A percentile compares a stretch with the other conserved stretches of the same genome.
Evolutionary conservation across 352 stramenopile genomes (phyloP).

Genomic region (Pythium brachiatum): DNA sequence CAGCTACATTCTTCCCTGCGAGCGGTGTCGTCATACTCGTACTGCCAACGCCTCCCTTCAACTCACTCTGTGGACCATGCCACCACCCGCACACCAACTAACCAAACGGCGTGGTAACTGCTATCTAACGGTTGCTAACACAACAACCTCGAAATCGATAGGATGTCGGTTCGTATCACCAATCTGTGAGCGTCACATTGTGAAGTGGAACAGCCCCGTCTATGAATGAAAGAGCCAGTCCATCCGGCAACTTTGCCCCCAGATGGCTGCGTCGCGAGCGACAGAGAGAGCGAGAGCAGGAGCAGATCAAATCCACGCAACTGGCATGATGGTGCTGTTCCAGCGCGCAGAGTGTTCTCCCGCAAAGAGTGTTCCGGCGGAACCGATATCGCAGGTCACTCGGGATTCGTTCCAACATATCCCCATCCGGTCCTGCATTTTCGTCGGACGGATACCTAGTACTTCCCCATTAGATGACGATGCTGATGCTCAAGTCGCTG

Average conservation of each 20-base stretch:
- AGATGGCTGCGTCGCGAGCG: background rate
- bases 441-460: conserved; percentile 23
- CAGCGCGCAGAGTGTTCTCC: background rate
- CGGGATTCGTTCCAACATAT: conserved; percentile 22
- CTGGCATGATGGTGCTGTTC: background rate
- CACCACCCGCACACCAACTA: background rate
- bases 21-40: conserved; percentile 11
- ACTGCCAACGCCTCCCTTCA: background rate
- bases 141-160: background rate
- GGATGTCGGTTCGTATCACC: background rate
- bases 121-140: background rate
- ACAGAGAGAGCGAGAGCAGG: background rate
- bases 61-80: background rate
- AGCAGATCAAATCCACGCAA: background rate
- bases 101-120: background rate
- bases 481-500: background rate
- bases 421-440: conserved; percentile 11
- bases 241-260: background rate
- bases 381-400: conserved; percentile 1
- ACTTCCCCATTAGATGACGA: background rate
- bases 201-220: background rate
- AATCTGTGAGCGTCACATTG: background rate
- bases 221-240: conserved; percentile 14
- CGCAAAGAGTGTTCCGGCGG: background rate
- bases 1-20: conserved; percentile 27